phyloP scores from a whole-genome alignment of 2,329 filamentous ascomycete species.

The Neocucurbitaria cava region DNA sequence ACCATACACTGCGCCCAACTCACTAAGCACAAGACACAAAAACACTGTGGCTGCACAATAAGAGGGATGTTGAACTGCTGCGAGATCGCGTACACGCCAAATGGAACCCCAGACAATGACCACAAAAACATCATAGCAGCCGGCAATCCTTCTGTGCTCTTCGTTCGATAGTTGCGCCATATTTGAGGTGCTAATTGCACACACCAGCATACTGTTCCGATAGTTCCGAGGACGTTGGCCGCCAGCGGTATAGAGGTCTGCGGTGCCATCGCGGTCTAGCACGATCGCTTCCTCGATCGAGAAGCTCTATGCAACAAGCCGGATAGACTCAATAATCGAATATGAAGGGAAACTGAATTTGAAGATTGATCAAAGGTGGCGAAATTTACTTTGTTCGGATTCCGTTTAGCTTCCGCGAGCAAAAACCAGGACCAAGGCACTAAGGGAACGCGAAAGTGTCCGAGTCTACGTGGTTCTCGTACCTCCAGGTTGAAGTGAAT shows the following conservation, averaged over 20 bases:
- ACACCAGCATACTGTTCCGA: conserved; percentile 60
- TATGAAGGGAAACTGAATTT: not conserved
- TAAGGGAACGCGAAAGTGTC: not conserved
- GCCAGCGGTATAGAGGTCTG: conserved; percentile 53
- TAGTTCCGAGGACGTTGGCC: conserved; percentile 65
- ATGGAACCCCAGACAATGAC: conserved; percentile 69
- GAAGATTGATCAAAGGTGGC: not conserved
- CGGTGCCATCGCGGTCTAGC: conserved; percentile 24
- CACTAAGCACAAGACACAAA: conserved; percentile 54
- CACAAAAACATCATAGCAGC: conserved; percentile 75
- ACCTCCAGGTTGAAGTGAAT: not conserved
- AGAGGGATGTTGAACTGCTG: conserved; percentile 53
- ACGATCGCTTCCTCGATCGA: too few species aligned
- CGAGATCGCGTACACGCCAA: conserved; percentile 66
- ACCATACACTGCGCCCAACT: conserved; percentile 58
- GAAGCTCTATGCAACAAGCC: not conserved
- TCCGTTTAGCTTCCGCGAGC: not conserved
- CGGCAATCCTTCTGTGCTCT: conserved; percentile 69
- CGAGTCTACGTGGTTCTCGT: not conserved
- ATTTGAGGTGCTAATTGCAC: conserved; percentile 58
- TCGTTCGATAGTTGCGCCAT: conserved; percentile 69
- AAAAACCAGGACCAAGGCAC: not conserved
- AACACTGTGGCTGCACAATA: conserved; percentile 58
- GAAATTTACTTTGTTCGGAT: too few species aligned
- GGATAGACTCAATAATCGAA: not conserved